phyloP scores from a whole-genome alignment of 2,329 filamentous ascomycete genomes.

The Colletotrichum simmondsii region DNA sequence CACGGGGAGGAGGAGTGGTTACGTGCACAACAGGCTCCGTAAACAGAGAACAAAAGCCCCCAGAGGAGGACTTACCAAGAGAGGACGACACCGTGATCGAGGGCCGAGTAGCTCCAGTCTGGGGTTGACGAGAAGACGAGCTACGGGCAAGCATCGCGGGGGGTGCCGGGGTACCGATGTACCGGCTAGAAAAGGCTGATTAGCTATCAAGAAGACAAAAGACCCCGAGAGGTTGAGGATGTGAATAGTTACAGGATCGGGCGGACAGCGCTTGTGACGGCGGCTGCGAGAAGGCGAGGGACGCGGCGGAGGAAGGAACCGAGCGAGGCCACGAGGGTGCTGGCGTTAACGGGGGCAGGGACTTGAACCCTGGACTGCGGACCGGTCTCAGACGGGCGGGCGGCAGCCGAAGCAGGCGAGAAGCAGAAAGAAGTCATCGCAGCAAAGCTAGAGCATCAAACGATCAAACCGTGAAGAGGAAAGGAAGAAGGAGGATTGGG shows the following conservation, averaged over 20 bases:
- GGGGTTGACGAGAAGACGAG: slow-evolving; percentile 2
- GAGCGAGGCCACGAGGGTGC: slow-evolving; percentile 10
- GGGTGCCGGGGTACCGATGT: background rate
- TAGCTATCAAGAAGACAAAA: background rate
- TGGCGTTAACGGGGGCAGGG: background rate
- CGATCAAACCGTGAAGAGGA: slow-evolving; percentile 5
- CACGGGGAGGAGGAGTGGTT: slow-evolving; percentile 5
- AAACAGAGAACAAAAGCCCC: slow-evolving; percentile 1
- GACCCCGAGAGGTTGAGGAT: background rate
- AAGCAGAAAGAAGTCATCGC: slow-evolving; percentile 11
- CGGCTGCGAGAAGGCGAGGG: background rate
- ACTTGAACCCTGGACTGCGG: slow-evolving; percentile 11
- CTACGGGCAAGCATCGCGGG: slow-evolving; percentile 5
- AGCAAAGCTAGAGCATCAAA: slow-evolving; percentile 11
- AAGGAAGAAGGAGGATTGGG: background rate
- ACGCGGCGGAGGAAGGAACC: slow-evolving; percentile 1
- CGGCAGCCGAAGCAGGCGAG: slow-evolving; percentile 10
- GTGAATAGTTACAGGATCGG: background rate
- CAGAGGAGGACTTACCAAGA: slow-evolving; percentile 1
- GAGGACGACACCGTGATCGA: slow-evolving; percentile 15
- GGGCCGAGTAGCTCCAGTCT: background rate
- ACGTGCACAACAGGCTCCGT: background rate
- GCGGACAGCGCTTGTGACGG: background rate
- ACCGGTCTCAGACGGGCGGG: slow-evolving; percentile 15
- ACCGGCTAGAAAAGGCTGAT: background rate